Conservation (phyloP, 2,329 filamentous ascomycete genomes). For the Colletotrichum acutatum region DNA sequence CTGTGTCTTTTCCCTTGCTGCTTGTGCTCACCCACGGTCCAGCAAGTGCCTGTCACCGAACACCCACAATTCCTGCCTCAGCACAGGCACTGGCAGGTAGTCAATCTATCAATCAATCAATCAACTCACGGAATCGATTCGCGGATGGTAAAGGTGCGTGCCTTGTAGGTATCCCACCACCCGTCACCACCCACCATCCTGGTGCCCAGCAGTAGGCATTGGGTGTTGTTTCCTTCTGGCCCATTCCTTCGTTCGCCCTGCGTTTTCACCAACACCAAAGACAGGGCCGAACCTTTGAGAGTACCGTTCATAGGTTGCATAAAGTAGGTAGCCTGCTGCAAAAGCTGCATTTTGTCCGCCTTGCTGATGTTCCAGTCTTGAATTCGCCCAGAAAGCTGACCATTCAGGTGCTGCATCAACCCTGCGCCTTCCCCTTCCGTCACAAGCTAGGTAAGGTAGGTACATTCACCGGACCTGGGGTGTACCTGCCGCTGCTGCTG, state of each 20-base stretch:
- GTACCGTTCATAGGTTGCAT: not conserved
- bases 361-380: not conserved
- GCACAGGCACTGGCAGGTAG: no score
- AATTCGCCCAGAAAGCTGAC: not conserved
- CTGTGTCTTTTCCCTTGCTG: no score
- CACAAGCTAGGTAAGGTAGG: conserved; percentile 2
- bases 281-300: not conserved
- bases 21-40: no score
- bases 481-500: not conserved
- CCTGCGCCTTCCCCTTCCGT: not conserved
- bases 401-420: not conserved
- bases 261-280: not conserved
- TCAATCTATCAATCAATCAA: not conserved
- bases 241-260: not conserved
- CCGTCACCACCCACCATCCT: not conserved
- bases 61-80: not conserved
- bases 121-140: not conserved
- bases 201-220: not conserved
- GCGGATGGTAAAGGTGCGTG: not conserved
- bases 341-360: conserved; percentile 3
- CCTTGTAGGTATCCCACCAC: not conserved
- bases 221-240: not conserved
- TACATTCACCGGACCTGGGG: not conserved
- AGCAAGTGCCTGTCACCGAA: not conserved
- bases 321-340: not conserved